Base-by-base conservation (phyloP, 2,329 filamentous ascomycete species). In the Exophiala calicioides region DNA sequence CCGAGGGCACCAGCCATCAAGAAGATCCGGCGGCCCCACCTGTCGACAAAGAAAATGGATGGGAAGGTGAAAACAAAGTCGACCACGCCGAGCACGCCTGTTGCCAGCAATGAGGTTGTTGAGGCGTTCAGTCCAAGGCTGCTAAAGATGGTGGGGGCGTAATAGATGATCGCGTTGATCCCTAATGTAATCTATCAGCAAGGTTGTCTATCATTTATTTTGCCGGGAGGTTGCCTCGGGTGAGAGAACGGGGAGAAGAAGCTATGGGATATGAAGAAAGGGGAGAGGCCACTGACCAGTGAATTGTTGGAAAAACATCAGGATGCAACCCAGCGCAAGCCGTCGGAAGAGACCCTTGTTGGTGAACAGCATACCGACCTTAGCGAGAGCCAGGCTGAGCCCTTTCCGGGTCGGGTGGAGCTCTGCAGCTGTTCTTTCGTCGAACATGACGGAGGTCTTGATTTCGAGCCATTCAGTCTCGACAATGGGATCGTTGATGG, bases 281-380 rank as follows among this genome's bases (percentile, higher is more conserved):
- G n/a, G n/a, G n/a, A n/a, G n/a, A n/a, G n/a, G n/a, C n/a, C n/a
- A n/a, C n/a, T n/a, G n/a, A n/a, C n/a, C n/a, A n/a, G n/a, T n/a
- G 31, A 77, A 75, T 58, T 79, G 77, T 45, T 81, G 78, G 60
- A 81, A 82, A 58, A 82, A 81, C 68, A 76, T 75, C 9, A 82
- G 57, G 1, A 70, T 68, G 4, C 74, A 62, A n/a, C 76, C 79
- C n/a, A n/a, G n/a, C n/a, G 81, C 67, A 31, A 73, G 68, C 0
- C 73, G 77, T 18, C 75, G 66, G 32, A 72, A 67, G 66, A 73
- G 74, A 58, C 71, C 75, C 4, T 73, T 72, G 10, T 62, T 64
- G 45, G 61, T 70, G 58, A 79, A 77, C 48, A 72, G 75, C 56
- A 79, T 77, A 1, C 62, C 53, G 68, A 74, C 80, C 1, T 67